A percentile compares a stretch with the other conserved stretches of the same genome.
phyloP scores from a whole-genome alignment of 164 flowering plant genomes.

The Akebia trifoliata region DNA sequence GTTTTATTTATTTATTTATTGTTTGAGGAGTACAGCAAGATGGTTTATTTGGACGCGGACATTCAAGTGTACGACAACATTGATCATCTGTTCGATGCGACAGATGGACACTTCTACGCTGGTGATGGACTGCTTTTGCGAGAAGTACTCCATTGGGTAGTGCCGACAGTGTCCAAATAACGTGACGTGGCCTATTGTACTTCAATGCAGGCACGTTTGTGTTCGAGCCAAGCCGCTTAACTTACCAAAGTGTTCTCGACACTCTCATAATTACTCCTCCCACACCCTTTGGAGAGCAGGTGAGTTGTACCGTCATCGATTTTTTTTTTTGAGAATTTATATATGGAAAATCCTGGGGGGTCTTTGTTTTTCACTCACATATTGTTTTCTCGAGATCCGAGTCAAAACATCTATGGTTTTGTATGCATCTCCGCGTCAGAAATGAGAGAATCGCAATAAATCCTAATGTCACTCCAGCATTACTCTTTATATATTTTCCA shows the following conservation, averaged over 20 bases:
- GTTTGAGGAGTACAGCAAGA: constrained; percentile 61
- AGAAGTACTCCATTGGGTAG: constrained; percentile 46
- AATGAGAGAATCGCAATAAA: too few species aligned
- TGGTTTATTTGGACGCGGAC: constrained; percentile 62
- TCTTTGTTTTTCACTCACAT: too few species aligned
- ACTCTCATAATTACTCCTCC: constrained; percentile 42
- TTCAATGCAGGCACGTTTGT: constrained; percentile 71
- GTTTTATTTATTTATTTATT: constrained; percentile 10
- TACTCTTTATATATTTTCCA: too few species aligned
- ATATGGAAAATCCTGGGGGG: too few species aligned
- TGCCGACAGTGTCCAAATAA: constrained; percentile 59
- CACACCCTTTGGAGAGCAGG: constrained; percentile 65
- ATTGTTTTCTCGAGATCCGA: too few species aligned
- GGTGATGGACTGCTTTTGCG: constrained; percentile 60
- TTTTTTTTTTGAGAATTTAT: too few species aligned
- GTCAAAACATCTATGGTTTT: too few species aligned
- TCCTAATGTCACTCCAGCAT: too few species aligned
- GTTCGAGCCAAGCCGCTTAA: constrained; percentile 48
- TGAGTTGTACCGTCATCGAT: constrained; percentile 6
- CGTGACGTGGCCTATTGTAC: constrained; percentile 52
- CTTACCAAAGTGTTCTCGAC: constrained; percentile 39
- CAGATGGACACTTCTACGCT: constrained; percentile 57
- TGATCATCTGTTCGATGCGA: constrained; percentile 45
- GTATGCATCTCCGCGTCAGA: too few species aligned
- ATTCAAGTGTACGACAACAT: constrained; percentile 60